Percentiles rank a stretch among this genome's conserved stretches.
Evolutionary conservation across 148 eudicot genomes (phyloP).

Genomic region (Persicaria tinctoria): DNA sequence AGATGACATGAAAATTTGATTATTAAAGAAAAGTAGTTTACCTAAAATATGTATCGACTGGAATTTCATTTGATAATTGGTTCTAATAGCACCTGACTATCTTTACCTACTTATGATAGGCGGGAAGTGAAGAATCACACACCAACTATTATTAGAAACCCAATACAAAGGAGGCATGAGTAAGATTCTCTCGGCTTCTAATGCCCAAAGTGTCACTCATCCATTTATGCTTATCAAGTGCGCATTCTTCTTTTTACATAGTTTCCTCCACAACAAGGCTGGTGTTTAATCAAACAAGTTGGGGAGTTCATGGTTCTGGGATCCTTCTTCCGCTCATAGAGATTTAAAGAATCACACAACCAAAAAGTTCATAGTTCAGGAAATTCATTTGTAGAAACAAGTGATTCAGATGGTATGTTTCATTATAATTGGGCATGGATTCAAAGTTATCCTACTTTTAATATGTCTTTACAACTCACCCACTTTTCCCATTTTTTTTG

Average conservation of each 20-base stretch:
- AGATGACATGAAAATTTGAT: too few species aligned
- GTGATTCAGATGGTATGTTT: too few species aligned
- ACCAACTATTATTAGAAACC: conserved; percentile 33
- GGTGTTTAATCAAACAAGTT: not conserved
- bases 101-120: conserved; percentile 23
- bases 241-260: not conserved
- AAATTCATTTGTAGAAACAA: too few species aligned
- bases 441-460: too few species aligned
- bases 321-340: not conserved
- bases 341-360: not conserved
- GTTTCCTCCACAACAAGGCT: not conserved
- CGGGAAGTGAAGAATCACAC: conserved; percentile 41
- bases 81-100: not conserved
- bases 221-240: too few species aligned
- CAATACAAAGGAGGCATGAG: conserved; percentile 31
- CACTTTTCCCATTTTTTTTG: too few species aligned
- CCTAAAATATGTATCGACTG: too few species aligned
- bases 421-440: too few species aligned
- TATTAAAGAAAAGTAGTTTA: too few species aligned
- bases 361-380: too few species aligned
- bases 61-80: too few species aligned
- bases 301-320: not conserved
- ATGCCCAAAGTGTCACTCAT: not conserved
- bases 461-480: too few species aligned
- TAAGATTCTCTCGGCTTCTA: conserved; percentile 15